These are phyloP conservation scores for Chlorella sorokiniana DNA, from an alignment of 139 green algal species.

Conservation along the genomic window DNA sequence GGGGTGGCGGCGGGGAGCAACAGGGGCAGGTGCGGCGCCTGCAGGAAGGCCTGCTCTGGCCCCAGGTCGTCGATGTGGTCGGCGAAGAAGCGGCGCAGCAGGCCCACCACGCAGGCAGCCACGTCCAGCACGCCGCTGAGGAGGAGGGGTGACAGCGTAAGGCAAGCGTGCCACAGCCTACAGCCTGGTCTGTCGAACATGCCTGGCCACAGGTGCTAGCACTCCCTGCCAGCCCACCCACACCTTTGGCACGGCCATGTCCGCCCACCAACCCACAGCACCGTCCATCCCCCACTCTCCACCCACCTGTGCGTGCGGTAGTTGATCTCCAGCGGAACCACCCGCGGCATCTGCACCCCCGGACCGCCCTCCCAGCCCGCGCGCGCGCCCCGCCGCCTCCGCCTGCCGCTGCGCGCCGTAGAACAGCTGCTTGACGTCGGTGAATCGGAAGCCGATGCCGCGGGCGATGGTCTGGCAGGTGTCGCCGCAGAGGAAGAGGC, in stretches of 20 bases:
- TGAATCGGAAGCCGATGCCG: slow-evolving; percentile 70
- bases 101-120: slow-evolving; percentile 63
- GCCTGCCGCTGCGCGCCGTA: slow-evolving; percentile 37
- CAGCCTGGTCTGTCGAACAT: no score
- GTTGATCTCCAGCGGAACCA: slow-evolving; percentile 51
- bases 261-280: background rate
- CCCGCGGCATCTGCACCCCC: slow-evolving; percentile 38
- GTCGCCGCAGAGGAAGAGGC: slow-evolving; percentile 82
- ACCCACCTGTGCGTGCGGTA: slow-evolving; percentile 60
- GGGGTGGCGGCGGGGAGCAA: slow-evolving; percentile 55
- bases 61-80: slow-evolving; percentile 63
- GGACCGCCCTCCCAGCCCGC: slow-evolving; percentile 3
- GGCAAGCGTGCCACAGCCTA: no score
- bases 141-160: background rate
- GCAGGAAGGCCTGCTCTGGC: slow-evolving; percentile 68
- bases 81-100: slow-evolving; percentile 69
- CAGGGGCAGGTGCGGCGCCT: slow-evolving; percentile 47
- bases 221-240: no score
- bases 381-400: background rate
- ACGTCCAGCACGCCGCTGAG: slow-evolving; percentile 70
- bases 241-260: background rate
- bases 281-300: background rate
- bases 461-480: slow-evolving; percentile 79
- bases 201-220: no score
- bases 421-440: slow-evolving; percentile 48